Evolutionary conservation across 2,329 filamentous ascomycete genomes (phyloP).

Genomic region (Atkinsonella texensis): DNA sequence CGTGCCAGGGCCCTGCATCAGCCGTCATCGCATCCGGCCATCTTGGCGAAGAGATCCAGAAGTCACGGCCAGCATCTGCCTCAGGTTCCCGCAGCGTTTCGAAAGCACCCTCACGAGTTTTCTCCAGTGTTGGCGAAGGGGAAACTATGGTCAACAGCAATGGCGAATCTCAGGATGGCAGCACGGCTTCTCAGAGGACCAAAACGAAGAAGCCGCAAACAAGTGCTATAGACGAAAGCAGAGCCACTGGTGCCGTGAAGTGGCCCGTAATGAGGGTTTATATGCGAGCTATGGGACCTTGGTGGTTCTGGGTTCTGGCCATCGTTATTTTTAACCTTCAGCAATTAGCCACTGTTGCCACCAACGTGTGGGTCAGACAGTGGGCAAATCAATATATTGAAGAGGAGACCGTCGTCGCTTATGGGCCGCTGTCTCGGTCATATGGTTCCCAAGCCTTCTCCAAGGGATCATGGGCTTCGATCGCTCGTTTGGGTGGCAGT

Average conservation of each 20-base stretch:
- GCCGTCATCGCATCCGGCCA: conserved; percentile 79
- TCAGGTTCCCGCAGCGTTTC: conserved; percentile 64
- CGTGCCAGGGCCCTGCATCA: conserved; percentile 61
- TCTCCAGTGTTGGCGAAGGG: conserved; percentile 62
- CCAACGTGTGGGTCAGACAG: conserved; percentile 86
- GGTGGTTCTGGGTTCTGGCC: conserved; percentile 86
- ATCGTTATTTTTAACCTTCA: conserved; percentile 65
- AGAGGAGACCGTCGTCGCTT: conserved; percentile 14
- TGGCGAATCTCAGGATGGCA: conserved; percentile 33
- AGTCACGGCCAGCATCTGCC: conserved; percentile 57
- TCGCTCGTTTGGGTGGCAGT: conserved; percentile 19
- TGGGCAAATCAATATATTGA: conserved; percentile 84
- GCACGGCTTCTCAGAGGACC: conserved; percentile 35
- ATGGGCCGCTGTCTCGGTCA: conserved; percentile 11
- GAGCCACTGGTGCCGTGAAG: conserved; percentile 78
- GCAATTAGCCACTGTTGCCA: conserved; percentile 75
- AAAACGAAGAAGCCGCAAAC: conserved; percentile 35
- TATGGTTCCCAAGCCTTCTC: conserved; percentile 17
- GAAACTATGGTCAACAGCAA: conserved; percentile 41
- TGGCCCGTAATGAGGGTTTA: conserved; percentile 79
- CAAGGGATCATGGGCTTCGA: conserved; percentile 22
- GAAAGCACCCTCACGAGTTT: conserved; percentile 62
- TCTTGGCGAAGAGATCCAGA: conserved; percentile 74
- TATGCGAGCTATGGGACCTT: conserved; percentile 80
- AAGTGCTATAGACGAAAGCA: conserved; percentile 58